Percentiles rank a stretch among this genome's conserved stretches.
These are phyloP conservation scores for Psilocybe azurescens DNA, from an alignment of 768 basidiomycete species.

Conservation along the genomic window DNA sequence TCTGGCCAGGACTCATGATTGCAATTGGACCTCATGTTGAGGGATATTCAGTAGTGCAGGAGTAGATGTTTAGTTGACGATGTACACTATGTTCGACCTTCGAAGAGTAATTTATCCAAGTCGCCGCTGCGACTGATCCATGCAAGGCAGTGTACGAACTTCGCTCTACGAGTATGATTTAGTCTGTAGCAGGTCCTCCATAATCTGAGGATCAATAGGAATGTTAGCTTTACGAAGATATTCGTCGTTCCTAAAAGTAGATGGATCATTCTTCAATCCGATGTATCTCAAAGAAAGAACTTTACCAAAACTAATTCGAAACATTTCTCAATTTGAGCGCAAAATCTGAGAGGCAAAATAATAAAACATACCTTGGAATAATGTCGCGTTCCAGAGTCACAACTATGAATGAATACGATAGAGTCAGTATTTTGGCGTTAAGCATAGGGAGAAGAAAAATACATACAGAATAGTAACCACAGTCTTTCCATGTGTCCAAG, in stretches of 20 bases:
- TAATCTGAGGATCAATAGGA: constrained; percentile 43
- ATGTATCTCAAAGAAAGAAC: neutral
- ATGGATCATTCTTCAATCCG: neutral
- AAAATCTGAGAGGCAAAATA: neutral
- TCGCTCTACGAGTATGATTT: constrained; percentile 21
- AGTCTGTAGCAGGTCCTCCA: constrained; percentile 45
- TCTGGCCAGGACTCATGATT: constrained; percentile 83
- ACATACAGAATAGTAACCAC: constrained; percentile 88
- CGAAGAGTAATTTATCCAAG: neutral
- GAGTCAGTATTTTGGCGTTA: neutral
- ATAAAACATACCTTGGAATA: constrained; percentile 77
- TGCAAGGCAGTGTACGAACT: neutral
- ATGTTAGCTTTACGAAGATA: constrained; percentile 53
- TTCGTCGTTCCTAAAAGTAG: constrained; percentile 52
- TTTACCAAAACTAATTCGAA: constrained; percentile 48
- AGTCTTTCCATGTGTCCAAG: constrained; percentile 69
- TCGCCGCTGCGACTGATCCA: neutral
- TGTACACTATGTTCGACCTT: neutral
- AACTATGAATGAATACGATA: constrained; percentile 45
- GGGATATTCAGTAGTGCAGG: constrained; percentile 63
- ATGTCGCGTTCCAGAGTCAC: constrained; percentile 91
- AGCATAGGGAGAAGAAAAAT: constrained; percentile 9
- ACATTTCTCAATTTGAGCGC: constrained; percentile 5
- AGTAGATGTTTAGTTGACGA: constrained; percentile 38
- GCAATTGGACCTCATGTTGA: constrained; percentile 64